Evolutionary conservation across 768 basidiomycete species (phyloP).

Genomic region (Albatrellus ellisii): DNA sequence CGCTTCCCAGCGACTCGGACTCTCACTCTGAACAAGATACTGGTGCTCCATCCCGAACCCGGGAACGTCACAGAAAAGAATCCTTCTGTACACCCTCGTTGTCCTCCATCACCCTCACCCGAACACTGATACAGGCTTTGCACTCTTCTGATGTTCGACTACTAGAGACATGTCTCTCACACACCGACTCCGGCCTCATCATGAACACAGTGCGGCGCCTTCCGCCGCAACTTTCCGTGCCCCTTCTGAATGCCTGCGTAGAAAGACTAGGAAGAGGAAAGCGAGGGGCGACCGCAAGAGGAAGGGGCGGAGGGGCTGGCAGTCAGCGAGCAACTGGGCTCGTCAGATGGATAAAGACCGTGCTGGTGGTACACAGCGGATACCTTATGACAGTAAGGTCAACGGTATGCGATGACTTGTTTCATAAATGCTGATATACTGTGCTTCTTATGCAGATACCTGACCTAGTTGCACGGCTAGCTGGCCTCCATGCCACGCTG

Average conservation of each 20-base stretch:
- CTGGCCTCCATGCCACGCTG: constrained; percentile 73
- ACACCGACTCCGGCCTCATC: constrained; percentile 73
- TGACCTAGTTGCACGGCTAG: constrained; percentile 77
- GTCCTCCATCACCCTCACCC: constrained; percentile 79
- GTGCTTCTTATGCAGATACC: constrained; percentile 54
- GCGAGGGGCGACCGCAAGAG: constrained; percentile 59
- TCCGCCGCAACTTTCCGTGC: constrained; percentile 78
- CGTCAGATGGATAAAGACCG: constrained; percentile 68
- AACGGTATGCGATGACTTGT: not conserved
- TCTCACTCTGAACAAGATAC: constrained; percentile 27
- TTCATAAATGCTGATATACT: too few species aligned
- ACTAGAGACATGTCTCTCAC: constrained; percentile 75
- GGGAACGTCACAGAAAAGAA: not conserved
- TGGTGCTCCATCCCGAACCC: too few species aligned
- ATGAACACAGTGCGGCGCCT: constrained; percentile 77
- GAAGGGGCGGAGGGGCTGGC: constrained; percentile 68
- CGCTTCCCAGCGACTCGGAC: constrained; percentile 29
- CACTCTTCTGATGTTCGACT: constrained; percentile 88
- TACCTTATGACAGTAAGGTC: constrained; percentile 71
- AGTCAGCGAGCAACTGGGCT: constrained; percentile 61
- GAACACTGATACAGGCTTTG: constrained; percentile 89
- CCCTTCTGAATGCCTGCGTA: constrained; percentile 77
- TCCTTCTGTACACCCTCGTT: constrained; percentile 20
- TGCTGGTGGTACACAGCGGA: constrained; percentile 75
- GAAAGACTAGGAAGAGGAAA: constrained; percentile 75